These are phyloP conservation scores for Puccinia hordei DNA, from an alignment of 1,284 basidiomycete species.

Conservation along the genomic window DNA sequence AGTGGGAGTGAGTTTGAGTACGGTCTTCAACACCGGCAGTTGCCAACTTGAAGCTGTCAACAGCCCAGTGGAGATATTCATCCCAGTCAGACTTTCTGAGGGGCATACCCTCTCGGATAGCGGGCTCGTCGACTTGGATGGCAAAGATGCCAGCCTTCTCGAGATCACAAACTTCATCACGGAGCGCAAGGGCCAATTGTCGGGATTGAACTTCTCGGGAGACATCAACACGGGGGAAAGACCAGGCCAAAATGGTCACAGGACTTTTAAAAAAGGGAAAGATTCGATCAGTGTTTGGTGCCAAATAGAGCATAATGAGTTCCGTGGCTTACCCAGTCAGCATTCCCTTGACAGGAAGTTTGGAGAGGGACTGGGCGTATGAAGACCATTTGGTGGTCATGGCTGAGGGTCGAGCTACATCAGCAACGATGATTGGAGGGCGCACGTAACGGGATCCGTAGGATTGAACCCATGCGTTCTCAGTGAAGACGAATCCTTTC, in stretches of 20 bases:
- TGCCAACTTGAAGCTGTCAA: slow-evolving; percentile 94
- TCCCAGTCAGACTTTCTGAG: slow-evolving; percentile 94
- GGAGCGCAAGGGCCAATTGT: slow-evolving; percentile 96
- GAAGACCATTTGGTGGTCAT: slow-evolving; percentile 98
- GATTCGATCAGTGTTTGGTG: background rate
- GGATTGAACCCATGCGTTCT: slow-evolving; percentile 99
- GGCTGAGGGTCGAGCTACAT: slow-evolving; percentile 87
- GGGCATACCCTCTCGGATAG: slow-evolving; percentile 95
- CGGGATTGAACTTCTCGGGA: slow-evolving; percentile 95
- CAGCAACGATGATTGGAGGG: slow-evolving; percentile 97
- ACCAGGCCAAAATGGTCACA: slow-evolving; percentile 92
- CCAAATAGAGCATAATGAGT: slow-evolving; percentile 66
- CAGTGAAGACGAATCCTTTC: slow-evolving; percentile 93
- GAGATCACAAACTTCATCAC: slow-evolving; percentile 96
- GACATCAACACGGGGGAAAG: slow-evolving; percentile 99
- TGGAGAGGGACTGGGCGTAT: slow-evolving; percentile 92
- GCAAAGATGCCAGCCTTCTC: slow-evolving; percentile 96
- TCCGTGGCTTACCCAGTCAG: slow-evolving; percentile 53
- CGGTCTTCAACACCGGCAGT: slow-evolving; percentile 89
- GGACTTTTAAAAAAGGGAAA: slow-evolving; percentile 53
- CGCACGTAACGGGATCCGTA: slow-evolving; percentile 94
- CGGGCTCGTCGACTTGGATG: slow-evolving; percentile 99
- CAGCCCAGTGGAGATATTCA: slow-evolving; percentile 90
- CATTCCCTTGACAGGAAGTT: slow-evolving; percentile 99
- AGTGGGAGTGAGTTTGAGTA: slow-evolving; percentile 96